Percentiles rank a stretch among this genome's conserved stretches.
Conservation (phyloP, 2,329 filamentous ascomycete genomes). For the Elsinoe necatrix region DNA sequence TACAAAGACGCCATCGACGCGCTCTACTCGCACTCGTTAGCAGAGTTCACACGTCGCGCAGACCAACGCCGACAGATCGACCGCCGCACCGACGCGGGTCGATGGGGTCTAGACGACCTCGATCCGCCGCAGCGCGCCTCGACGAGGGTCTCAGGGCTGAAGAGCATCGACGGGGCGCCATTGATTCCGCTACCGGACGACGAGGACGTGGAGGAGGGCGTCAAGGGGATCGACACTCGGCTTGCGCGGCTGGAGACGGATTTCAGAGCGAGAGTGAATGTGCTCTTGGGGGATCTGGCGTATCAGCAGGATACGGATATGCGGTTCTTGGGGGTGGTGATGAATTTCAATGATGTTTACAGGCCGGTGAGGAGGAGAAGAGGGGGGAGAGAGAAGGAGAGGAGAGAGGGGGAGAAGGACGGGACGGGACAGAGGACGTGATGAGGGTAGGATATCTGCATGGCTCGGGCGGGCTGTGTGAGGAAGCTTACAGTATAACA, state of each 20-base stretch:
- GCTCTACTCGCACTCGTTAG: constrained; percentile 87
- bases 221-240: constrained; percentile 66
- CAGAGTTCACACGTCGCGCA: constrained; percentile 87
- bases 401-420: constrained; percentile 19
- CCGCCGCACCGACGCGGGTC: constrained; percentile 54
- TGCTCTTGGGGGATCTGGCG: constrained; percentile 78
- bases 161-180: constrained; percentile 6
- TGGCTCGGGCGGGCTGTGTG: no score
- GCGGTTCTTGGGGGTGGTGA: constrained; percentile 88
- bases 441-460: neutral
- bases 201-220: constrained; percentile 51
- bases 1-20: constrained; percentile 93
- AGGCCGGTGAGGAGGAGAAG: constrained; percentile 61
- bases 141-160: constrained; percentile 11
- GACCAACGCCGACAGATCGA: constrained; percentile 69
- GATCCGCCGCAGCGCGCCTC: constrained; percentile 25
- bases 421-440: constrained; percentile 19
- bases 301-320: constrained; percentile 94
- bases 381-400: constrained; percentile 20
- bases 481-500: no score
- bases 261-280: constrained; percentile 68
- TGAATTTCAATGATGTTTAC: constrained; percentile 99
- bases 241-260: constrained; percentile 63
- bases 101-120: constrained; percentile 55
- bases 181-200: constrained; percentile 33